Conservation (phyloP, 2,329 filamentous ascomycete genomes). For the Ceratocystiopsis brevicomis region DNA sequence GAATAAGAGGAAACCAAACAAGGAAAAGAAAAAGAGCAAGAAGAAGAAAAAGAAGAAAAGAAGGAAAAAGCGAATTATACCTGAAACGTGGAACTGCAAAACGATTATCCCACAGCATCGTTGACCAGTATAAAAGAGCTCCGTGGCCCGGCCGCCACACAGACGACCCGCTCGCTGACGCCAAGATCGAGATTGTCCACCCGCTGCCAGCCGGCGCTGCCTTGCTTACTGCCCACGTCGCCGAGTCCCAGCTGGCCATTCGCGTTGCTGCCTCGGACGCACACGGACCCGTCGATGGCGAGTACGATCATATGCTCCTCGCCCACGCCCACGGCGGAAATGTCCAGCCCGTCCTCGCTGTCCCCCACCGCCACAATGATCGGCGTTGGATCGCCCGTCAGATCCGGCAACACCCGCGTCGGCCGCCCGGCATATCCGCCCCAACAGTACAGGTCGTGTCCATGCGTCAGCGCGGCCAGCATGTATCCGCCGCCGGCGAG, state of each 20-base stretch:
- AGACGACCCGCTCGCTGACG: constrained; percentile 15
- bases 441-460: constrained; percentile 43
- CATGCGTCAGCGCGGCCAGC: constrained; percentile 36
- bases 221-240: constrained; percentile 7
- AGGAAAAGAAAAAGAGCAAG: background rate
- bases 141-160: constrained; percentile 29
- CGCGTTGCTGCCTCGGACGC: constrained; percentile 34
- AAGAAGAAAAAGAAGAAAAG: constrained; percentile 1
- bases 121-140: constrained; percentile 27
- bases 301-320: constrained; percentile 39
- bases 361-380: constrained; percentile 27
- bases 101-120: background rate
- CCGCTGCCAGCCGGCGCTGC: constrained; percentile 15
- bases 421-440: constrained; percentile 22
- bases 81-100: too few relatives aligned
- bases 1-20: background rate
- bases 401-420: constrained; percentile 9
- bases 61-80: constrained; percentile 8
- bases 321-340: constrained; percentile 38
- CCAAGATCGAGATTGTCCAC: constrained; percentile 15
- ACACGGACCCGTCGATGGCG: constrained; percentile 29
- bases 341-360: constrained; percentile 25
- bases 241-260: constrained; percentile 40
- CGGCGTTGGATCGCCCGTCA: constrained; percentile 21
- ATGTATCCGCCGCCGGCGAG: constrained; percentile 38